A percentile compares a stretch with the other conserved stretches of the same genome.
phyloP scores from a whole-genome alignment of 2,329 filamentous ascomycete genomes.

The Tolypocladium pustulatum region DNA sequence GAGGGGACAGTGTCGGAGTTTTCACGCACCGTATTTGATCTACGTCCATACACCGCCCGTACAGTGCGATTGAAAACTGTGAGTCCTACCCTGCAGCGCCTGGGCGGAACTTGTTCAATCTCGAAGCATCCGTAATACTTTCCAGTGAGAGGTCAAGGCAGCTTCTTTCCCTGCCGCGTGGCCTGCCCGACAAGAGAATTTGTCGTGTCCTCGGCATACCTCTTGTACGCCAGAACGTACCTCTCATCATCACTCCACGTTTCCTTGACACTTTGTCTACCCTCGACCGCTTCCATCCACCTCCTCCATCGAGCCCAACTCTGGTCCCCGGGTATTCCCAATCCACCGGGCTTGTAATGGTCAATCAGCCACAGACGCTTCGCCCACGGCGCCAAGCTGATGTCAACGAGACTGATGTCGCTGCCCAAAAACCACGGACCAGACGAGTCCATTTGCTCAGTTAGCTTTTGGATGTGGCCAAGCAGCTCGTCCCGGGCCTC shows the following conservation, averaged over 20 bases:
- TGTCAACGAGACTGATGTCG: slow-evolving; percentile 56
- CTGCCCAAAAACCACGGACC: slow-evolving; percentile 57
- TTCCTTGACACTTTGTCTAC: slow-evolving; percentile 51
- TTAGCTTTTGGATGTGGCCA: slow-evolving; percentile 47
- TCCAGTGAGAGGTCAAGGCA: slow-evolving; percentile 45
- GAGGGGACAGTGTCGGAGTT: not conserved
- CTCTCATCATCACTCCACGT: slow-evolving; percentile 58
- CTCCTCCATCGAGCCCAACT: slow-evolving; percentile 56
- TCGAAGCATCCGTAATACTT: not conserved
- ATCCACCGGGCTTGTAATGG: slow-evolving; percentile 54
- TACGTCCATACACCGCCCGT: no score
- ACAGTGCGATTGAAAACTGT: not conserved
- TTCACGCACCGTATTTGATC: not conserved
- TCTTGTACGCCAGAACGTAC: slow-evolving; percentile 58
- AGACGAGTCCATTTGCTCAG: slow-evolving; percentile 45
- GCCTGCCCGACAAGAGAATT: slow-evolving; percentile 51
- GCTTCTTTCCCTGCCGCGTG: slow-evolving; percentile 48
- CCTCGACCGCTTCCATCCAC: slow-evolving; percentile 51
- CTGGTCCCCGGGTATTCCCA: slow-evolving; percentile 42
- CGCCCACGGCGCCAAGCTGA: slow-evolving; percentile 64
- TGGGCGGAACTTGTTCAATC: no score
- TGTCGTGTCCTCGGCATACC: slow-evolving; percentile 56
- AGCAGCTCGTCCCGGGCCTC: slow-evolving; percentile 49
- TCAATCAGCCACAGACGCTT: slow-evolving; percentile 64
- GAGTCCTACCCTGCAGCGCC: not conserved